phyloP scores from a whole-genome alignment of 345 rosid species.

The Brassica nigra region DNA sequence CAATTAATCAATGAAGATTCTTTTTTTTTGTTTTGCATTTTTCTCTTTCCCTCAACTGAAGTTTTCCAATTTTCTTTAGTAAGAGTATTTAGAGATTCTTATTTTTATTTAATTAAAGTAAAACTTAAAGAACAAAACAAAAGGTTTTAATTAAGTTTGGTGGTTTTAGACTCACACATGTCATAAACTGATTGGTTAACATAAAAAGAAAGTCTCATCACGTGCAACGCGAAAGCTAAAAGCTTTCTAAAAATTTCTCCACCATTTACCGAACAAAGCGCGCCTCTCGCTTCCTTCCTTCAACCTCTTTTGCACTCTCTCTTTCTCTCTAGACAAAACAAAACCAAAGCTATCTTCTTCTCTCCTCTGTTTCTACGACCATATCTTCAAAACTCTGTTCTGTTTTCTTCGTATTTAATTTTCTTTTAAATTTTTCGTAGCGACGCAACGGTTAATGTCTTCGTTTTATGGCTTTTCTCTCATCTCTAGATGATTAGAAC shows the following conservation, averaged over 20 bases:
- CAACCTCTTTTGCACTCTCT: conserved; percentile 19
- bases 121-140: background rate
- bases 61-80: background rate
- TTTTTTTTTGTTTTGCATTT: background rate
- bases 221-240: conserved; percentile 32
- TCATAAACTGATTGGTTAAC: background rate
- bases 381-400: background rate
- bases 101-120: background rate
- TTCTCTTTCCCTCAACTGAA: background rate
- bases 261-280: conserved; percentile 39
- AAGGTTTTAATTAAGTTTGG: background rate
- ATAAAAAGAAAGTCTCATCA: conserved; percentile 36
- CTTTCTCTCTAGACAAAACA: conserved; percentile 9
- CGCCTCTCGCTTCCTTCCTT: conserved; percentile 30
- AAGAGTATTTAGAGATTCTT: background rate
- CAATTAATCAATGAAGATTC: background rate
- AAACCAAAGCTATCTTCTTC: conserved; percentile 23
- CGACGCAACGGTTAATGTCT: conserved; percentile 35
- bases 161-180: conserved; percentile 3
- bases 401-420: background rate
- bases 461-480: background rate
- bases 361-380: conserved; percentile 9
- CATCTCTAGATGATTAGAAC: conserved; percentile 21
- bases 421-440: background rate
- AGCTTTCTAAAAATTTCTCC: conserved; percentile 31